Evolutionary conservation across 1,284 basidiomycete species (phyloP), one percentile per base, ranked within the genome.

Genomic region (Afroboletus lepidellus): DNA sequence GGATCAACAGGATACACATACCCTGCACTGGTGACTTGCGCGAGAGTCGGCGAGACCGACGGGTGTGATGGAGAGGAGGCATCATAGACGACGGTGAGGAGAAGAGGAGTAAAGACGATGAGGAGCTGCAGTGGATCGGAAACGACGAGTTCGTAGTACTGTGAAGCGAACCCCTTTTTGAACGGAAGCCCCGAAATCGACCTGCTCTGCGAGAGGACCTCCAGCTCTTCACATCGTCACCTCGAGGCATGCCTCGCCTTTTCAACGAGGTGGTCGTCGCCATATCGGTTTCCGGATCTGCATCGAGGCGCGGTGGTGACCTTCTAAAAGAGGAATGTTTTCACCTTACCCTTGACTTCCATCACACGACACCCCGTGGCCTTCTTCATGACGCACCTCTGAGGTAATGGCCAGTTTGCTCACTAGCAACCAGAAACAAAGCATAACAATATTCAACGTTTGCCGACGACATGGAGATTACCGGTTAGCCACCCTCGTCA

Each of bases 1-100:
- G 34, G 39, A 36, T 37, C 48, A 48, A 56, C 20, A 46, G 49
- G 55, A 47, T 25, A 38, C 30, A 55, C 72, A 46, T 62, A 63
- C 69, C 59, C 53, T 64, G 48, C 56, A 66, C 39, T 61, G 70
- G 65, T 3, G 64, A 51, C 62, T 70, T 75, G 48, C 63, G 69
- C 8, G 76, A 75, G 11, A 76, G 61, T 41, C 74, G 60, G 34
- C 72, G 69, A 21, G 74, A 74, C 48, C 60, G 65, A 46, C 74
- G 70, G 23, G 66, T 50, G 51, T 66, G 70, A 46, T 69, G 67
- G 54, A 62, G 56, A 41, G 65, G 68, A 25, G 70, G 61, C 73
- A 77, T 62, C 13, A 42, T 16, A 1, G n/a, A 50, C 69, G 48
- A 41, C 27, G 48, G 16, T 16, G 41, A 13, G 11, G 24, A 46